Evolutionary conservation across 1,284 basidiomycete genomes (phyloP), one percentile per base, ranked within the genome.

Genomic region (Coniferiporia sulphurascens): DNA sequence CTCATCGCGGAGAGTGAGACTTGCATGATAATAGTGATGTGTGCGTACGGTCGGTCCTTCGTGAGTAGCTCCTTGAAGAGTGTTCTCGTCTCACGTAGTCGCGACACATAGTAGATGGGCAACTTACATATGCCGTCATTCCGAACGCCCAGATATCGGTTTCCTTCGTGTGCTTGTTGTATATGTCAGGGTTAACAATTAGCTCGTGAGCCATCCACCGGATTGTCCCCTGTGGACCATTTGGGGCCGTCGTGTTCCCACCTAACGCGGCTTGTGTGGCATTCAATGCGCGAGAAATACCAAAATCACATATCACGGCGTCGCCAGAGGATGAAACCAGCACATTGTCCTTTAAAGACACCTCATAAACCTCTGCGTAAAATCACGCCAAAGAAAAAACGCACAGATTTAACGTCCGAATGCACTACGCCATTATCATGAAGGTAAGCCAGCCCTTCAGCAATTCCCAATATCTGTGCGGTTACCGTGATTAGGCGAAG

Each of bases 111-210:
- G n/a, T n/a, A n/a, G n/a, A n/a, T n/a, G n/a, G n/a, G n/a, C 8
- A 8, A 44, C 58, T 43, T 21, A 59, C 58, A 32, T 38, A 55
- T 8, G 51, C 32, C 13, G 58, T 59, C 58, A 59, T 59, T 8
- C 52, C 52, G 44, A 59, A 59, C 17, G 58, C 44, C 58, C 58
- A 59, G 2, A 59, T 52, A 35, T 59, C 58, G 13, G 52, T n/a
- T 43, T 55, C 10, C 38, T 50, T 43, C 15, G 58, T 35, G 32
- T 48, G 27, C 19, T 36, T 22, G 12, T 22, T 43, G 38, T 41
- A 41, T 3, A 15, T 2, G 2, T 41, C 38, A 8, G 12, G 12
- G 2, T 41, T 10, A 15, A 8, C 38, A 41, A 41, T 3, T 15
- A 46, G n/a, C 27, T 55, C 53, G 43, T 45, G 34, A 41, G 58